phyloP scores from a whole-genome alignment of 2,329 filamentous ascomycete species.

The Aspergillus persii region DNA sequence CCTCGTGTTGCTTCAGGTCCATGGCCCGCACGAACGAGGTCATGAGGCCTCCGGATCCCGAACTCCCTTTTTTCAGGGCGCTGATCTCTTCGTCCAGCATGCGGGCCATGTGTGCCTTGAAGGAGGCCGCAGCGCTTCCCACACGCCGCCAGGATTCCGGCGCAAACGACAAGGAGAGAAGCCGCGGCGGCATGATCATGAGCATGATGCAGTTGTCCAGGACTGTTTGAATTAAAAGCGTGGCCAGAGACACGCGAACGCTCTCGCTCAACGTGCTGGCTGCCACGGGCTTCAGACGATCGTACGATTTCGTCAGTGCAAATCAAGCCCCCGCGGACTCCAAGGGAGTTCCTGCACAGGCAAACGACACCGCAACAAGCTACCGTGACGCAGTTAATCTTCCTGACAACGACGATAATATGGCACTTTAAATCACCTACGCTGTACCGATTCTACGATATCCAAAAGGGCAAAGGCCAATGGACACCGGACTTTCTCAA shows the following conservation, averaged over 20 bases:
- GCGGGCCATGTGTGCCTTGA: constrained; percentile 1
- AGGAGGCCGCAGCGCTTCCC: neutral
- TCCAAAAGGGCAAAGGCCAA: constrained; percentile 5
- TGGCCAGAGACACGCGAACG: constrained; percentile 3
- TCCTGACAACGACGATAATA: constrained; percentile 14
- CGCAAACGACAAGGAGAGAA: neutral
- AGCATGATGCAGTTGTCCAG: constrained; percentile 7
- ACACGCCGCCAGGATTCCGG: neutral
- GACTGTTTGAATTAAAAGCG: neutral
- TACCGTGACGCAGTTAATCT: constrained; percentile 9
- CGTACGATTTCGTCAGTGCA: neutral
- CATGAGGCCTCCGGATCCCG: constrained; percentile 1
- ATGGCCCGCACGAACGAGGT: constrained; percentile 8
- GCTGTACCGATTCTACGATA: constrained; percentile 12
- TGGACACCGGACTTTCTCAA: constrained; percentile 7
- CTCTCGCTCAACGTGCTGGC: constrained; percentile 6
- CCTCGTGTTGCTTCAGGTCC: constrained; percentile 4
- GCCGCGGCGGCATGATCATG: constrained; percentile 1
- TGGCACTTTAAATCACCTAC: constrained; percentile 14
- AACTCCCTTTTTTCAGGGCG: neutral
- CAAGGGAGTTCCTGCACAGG: too few relatives aligned
- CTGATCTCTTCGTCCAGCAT: constrained; percentile 5
- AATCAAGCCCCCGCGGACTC: neutral
- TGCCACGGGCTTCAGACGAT: constrained; percentile 4
- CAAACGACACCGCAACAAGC: neutral